Evolutionary conservation across 352 stramenopile genomes (phyloP).

Genomic region (Globisporangium megalacanthum): DNA sequence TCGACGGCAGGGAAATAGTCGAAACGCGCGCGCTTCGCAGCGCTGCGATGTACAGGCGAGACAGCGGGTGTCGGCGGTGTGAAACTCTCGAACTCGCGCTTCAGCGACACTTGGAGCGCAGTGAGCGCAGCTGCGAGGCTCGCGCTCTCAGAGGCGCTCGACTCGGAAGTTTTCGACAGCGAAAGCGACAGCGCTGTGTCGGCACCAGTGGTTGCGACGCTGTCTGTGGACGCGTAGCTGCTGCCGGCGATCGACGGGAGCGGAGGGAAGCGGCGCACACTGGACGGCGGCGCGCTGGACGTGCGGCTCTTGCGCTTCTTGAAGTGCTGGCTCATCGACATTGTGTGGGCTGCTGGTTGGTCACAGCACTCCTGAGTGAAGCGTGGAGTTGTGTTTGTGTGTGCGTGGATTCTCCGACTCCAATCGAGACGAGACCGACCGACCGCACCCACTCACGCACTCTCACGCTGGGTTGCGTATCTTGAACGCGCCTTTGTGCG

Average conservation of each 20-base stretch:
- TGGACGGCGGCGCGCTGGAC: slow-evolving; percentile 10
- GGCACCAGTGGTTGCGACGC: background rate
- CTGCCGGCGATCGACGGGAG: slow-evolving; percentile 2
- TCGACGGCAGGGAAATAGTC: slow-evolving; percentile 30
- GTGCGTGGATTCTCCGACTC: background rate
- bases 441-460: background rate
- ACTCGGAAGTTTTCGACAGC: slow-evolving; percentile 1
- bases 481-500: background rate
- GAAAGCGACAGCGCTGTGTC: background rate
- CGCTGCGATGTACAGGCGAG: slow-evolving; percentile 47
- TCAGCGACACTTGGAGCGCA: slow-evolving; percentile 70
- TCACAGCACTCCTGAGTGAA: background rate
- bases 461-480: background rate
- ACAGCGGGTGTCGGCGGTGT: slow-evolving; percentile 63
- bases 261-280: background rate
- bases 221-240: background rate
- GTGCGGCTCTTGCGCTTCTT: slow-evolving; percentile 65
- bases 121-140: slow-evolving; percentile 54
- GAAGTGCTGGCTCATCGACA: slow-evolving; percentile 58
- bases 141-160: slow-evolving; percentile 21
- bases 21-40: slow-evolving; percentile 54
- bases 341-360: slow-evolving; percentile 14
- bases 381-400: background rate
- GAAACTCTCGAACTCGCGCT: slow-evolving; percentile 65
- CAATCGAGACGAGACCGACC: slow-evolving; percentile 5